Base-by-base conservation (phyloP, 495 filamentous ascomycete genomes). In the Penicillium diatomitis region DNA sequence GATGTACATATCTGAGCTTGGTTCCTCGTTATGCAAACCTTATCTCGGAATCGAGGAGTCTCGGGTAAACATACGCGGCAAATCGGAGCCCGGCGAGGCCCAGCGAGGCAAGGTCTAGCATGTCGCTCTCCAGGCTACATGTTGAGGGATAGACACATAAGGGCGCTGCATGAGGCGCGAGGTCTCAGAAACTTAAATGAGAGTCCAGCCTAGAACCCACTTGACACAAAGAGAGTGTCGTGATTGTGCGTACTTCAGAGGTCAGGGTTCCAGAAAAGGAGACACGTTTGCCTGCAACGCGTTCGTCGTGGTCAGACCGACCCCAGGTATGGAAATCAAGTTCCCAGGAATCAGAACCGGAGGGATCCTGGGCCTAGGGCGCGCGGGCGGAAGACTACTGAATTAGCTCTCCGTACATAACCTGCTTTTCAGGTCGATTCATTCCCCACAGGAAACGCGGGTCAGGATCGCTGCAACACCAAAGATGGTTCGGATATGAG, bases 391-490 rank as follows among this genome's bases (percentile, higher is more conserved):
- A 11, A 29, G 20, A 20, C 28, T 41, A 31, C 40, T 27, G 29
- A 31, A n/a, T 42, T 42, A 27, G 20, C 20, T 20, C 20, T 20
- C 11, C 9, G 28, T 37, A 36, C 32, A 63, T 54, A 61, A 55
- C 60, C 54, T 61, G 56, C 60, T 62, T 62, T 58, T 46, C 43
- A 46, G 51, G 52, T 48, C 49, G 53, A 36, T 46, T 49, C 28
- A 28, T 44, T 45, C 59, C 56, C 59, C 59, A 62, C 59, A 60
- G 58, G 48, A 52, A 35, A 34, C 36, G 41, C 41, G 46, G 44
- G 47, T 49, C 50, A 47, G 43, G 46, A 53, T 58, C 52, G 49
- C 52, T 55, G 52, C 52, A 58, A 53, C 48, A 54, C 46, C 47
- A 51, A 46, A 52, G 55, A 56, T 59, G 59, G 59, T 56, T 62